These are phyloP conservation scores for Tetrahymena elliotti DNA, from an alignment of 73 alveolate genomes.

Conservation along the genomic window DNA sequence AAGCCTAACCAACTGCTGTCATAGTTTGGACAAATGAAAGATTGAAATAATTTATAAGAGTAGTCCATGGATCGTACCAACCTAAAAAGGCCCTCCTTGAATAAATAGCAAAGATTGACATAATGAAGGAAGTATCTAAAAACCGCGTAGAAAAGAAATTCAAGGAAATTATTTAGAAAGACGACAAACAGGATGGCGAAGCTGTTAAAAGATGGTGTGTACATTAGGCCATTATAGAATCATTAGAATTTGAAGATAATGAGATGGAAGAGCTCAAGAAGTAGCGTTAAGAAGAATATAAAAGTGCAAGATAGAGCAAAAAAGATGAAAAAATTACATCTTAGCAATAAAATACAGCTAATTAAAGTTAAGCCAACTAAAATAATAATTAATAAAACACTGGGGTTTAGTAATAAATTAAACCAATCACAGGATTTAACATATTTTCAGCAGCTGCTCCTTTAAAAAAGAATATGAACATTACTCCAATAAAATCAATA, in stretches of 20 bases:
- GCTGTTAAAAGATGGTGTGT: neutral
- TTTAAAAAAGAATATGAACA: neutral
- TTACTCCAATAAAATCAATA: neutral
- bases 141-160: neutral
- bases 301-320: neutral
- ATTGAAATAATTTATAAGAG: neutral
- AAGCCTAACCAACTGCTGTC: neutral
- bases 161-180: neutral
- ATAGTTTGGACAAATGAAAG: neutral
- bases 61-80: neutral
- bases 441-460: neutral
- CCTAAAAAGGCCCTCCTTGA: neutral
- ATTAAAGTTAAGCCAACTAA: neutral
- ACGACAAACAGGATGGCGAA: neutral
- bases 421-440: neutral
- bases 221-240: neutral
- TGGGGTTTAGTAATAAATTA: neutral
- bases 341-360: neutral
- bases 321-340: neutral
- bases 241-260: neutral
- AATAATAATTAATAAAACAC: neutral
- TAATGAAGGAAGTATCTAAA: neutral
- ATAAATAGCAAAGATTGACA: neutral
- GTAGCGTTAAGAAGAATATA: neutral
- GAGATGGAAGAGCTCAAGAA: neutral